A percentile compares a stretch with the other conserved stretches of the same genome.
Conservation (phyloP, 768 basidiomycete genomes). For the Leccinellum albellum region DNA sequence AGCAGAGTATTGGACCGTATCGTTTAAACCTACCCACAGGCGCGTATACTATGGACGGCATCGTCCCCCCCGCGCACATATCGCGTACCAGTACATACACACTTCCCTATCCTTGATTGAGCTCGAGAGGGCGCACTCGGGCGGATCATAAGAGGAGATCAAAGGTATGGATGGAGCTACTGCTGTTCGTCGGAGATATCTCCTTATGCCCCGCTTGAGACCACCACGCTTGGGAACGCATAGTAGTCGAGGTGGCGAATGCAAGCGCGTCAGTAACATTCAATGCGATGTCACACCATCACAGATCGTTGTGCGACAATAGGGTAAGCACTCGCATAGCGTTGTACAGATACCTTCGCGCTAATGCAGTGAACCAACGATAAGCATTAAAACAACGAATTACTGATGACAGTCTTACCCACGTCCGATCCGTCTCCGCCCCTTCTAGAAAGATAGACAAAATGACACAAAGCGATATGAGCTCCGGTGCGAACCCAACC, state of each 20-base stretch:
- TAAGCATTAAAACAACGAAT: background rate
- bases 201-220: slow-evolving; percentile 3
- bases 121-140: too few relatives aligned
- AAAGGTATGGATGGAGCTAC: slow-evolving; percentile 44
- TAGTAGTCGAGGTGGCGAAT: slow-evolving; percentile 46
- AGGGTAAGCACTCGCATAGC: slow-evolving; percentile 67
- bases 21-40: too few relatives aligned
- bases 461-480: slow-evolving; percentile 51
- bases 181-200: background rate
- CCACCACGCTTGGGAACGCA: slow-evolving; percentile 35
- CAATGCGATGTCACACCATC: slow-evolving; percentile 53
- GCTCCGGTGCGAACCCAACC: slow-evolving; percentile 38
- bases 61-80: too few relatives aligned
- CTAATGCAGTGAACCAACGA: slow-evolving; percentile 21
- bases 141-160: slow-evolving; percentile 74
- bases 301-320: slow-evolving; percentile 57
- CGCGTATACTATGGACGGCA: too few relatives aligned
- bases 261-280: slow-evolving; percentile 44
- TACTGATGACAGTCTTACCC: slow-evolving; percentile 12
- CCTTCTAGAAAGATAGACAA: slow-evolving; percentile 38
- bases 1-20: too few relatives aligned
- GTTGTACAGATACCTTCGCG: slow-evolving; percentile 50
- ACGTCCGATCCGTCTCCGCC: slow-evolving; percentile 7
- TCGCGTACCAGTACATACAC: too few relatives aligned
- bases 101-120: too few relatives aligned